These are phyloP conservation scores for Fusarium anthophilum DNA, from an alignment of 2,329 filamentous ascomycete genomes.

Conservation along the genomic window DNA sequence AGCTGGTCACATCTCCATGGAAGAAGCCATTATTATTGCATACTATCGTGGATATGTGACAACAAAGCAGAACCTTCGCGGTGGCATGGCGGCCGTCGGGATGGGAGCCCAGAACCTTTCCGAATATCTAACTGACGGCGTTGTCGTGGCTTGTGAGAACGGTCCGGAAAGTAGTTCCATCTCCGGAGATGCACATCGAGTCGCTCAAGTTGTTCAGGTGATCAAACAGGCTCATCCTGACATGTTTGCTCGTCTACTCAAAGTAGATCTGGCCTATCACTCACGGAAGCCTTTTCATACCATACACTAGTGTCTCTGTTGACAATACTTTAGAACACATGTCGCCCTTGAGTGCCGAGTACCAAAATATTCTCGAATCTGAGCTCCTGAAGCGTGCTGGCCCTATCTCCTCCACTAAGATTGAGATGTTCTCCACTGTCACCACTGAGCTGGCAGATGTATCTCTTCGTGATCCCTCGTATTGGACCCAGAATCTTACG, in stretches of 20 bases:
- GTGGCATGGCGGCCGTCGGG: conserved; percentile 13
- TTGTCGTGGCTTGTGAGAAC: conserved; percentile 19
- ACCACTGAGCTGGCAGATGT: conserved; percentile 50
- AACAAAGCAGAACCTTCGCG: not conserved
- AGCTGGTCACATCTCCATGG: not conserved
- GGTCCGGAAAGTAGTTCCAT: conserved; percentile 7
- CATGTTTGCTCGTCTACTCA: not conserved
- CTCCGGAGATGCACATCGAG: not conserved
- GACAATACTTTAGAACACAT: conserved; percentile 43
- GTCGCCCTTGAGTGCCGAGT: not conserved
- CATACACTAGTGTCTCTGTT: too few species aligned
- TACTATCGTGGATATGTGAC: conserved; percentile 13
- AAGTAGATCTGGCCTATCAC: conserved; percentile 14
- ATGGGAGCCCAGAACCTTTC: not conserved
- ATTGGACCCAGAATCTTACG: conserved; percentile 53
- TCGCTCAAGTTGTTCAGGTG: not conserved
- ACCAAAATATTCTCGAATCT: not conserved
- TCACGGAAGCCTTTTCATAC: not conserved
- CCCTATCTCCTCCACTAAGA: accelerated
- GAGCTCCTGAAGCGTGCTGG: not conserved
- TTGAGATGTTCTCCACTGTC: conserved; percentile 50
- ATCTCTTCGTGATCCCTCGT: conserved; percentile 47
- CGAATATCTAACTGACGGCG: not conserved
- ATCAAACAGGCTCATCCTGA: conserved; percentile 4
- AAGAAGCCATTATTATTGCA: not conserved